A percentile compares a stretch with the other conserved stretches of the same genome.
Conservation (phyloP, 2,329 filamentous ascomycete genomes). For the Monosporascus sp. region DNA sequence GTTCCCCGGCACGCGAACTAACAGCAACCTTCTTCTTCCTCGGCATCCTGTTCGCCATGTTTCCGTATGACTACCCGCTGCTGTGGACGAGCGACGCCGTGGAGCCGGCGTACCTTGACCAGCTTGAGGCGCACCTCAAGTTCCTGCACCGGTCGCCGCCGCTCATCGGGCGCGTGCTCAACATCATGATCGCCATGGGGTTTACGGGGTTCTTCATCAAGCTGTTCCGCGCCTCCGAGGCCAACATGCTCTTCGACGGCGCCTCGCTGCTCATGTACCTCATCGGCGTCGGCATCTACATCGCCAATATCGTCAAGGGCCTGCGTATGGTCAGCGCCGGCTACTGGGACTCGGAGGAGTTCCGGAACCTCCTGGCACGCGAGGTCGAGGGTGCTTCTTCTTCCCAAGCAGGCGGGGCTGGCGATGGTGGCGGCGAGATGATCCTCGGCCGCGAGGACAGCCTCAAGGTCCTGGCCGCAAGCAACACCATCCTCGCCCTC, state of each 20-base stretch:
- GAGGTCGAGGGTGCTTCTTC: constrained; percentile 20
- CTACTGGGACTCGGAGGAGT: constrained; percentile 43
- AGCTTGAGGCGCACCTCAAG: constrained; percentile 82
- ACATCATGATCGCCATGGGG: constrained; percentile 85
- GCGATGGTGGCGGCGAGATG: constrained; percentile 51
- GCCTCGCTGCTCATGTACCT: constrained; percentile 76
- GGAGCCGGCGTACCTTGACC: constrained; percentile 65
- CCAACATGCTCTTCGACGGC: constrained; percentile 92
- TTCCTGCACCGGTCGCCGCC: constrained; percentile 90
- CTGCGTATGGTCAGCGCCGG: constrained; percentile 75
- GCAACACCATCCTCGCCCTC: constrained; percentile 91
- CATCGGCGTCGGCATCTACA: constrained; percentile 86
- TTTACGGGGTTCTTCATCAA: constrained; percentile 88
- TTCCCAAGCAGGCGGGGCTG: constrained; percentile 34
- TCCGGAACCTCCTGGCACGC: constrained; percentile 4
- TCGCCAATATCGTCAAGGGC: constrained; percentile 95
- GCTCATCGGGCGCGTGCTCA: constrained; percentile 85
- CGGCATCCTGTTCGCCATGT: constrained; percentile 91
- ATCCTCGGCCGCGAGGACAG: constrained; percentile 81
- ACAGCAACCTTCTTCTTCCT: constrained; percentile 93
- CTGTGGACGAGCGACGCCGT: constrained; percentile 69
- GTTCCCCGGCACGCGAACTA: no score
- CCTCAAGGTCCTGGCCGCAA: constrained; percentile 83
- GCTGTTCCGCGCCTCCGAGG: constrained; percentile 88
- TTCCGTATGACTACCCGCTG: constrained; percentile 92